Base-by-base conservation (phyloP, 1,284 basidiomycete species). In the Ustilago vetiveriae region DNA sequence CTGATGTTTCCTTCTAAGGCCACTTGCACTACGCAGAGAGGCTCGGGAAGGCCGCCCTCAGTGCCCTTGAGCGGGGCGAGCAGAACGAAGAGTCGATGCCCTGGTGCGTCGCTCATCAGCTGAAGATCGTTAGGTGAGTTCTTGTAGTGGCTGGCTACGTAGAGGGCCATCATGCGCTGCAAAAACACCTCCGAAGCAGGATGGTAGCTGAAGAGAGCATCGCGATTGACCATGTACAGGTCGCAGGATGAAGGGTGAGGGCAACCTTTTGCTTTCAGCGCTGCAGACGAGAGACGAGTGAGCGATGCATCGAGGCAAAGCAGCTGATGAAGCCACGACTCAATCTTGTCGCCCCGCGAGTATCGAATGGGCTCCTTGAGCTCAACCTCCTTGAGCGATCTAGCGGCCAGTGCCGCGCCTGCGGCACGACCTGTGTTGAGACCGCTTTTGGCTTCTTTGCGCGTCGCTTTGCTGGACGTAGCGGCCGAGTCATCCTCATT, bases 121-220 rank as follows among this genome's bases (percentile, higher is more conserved):
- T 98, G 95, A 38, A 99, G 85, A 82, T 98, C 96, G 82, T 99
- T 98, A 19, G 96, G 96, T 80, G 94, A 92, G 83, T 98, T 99
- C 84, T 99, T 99, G 86, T 99, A 99, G 83, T 99, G 96, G 45
- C 89, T 90, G 1, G 95, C 92, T 48, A 98, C 94, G 83, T 97
- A 98, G 2, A 98, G 86, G 6, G 92, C 90, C 94, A 98, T 97
- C 90, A 98, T 94, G 40, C 94, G 88, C 83, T 98, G 96, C 38
- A 99, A 86, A 85, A 99, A 99, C 19, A 91, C 87, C 83, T 99
- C 96, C 5, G 92, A 94, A 4, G 94, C 95, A 1, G 95, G 92
- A 82, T 99, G 94, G 84, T 90, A 98, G 75, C 90, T 92, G 86
- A 99, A 99, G 32, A 98, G 85, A 0, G 96, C 97, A 82, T 99